A percentile compares a stretch with the other conserved stretches of the same genome.
phyloP scores from a whole-genome alignment of 108 stramenopile species.

The Chaetoceros tenuissimus region DNA sequence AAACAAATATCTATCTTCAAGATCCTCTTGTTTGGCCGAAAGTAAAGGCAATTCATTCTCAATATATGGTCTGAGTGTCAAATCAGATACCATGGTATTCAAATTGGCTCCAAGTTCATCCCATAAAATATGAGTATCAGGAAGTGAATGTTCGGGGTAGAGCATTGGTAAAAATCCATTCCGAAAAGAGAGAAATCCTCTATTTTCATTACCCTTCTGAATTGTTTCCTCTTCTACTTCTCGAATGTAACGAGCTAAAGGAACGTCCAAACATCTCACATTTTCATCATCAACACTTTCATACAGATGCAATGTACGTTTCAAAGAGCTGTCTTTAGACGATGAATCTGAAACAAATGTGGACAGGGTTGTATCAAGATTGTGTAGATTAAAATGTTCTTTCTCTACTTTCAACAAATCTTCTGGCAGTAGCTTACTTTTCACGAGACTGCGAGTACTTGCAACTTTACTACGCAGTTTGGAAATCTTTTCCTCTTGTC shows the following conservation, averaged over 20 bases:
- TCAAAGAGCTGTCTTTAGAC: too few species aligned
- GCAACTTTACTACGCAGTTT: too few species aligned
- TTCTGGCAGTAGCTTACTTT: too few species aligned
- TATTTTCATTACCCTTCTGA: not conserved
- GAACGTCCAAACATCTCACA: not conserved
- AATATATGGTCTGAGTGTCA: too few species aligned
- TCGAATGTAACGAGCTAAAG: not conserved
- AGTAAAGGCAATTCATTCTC: slow-evolving; percentile 1
- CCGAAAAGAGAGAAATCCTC: not conserved
- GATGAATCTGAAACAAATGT: too few species aligned
- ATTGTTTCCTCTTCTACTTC: not conserved
- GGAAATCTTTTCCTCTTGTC: too few species aligned
- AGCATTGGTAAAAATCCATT: not conserved
- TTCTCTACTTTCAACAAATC: too few species aligned
- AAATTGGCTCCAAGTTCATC: not conserved
- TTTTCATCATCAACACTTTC: not conserved
- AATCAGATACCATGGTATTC: not conserved
- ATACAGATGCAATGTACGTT: too few species aligned
- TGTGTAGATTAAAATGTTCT: too few species aligned
- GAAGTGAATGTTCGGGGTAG: not conserved
- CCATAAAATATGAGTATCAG: not conserved
- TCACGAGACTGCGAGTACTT: too few species aligned
- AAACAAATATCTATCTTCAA: too few species aligned
- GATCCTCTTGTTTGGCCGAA: slow-evolving; percentile 7
- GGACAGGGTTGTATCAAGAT: too few species aligned